Evolutionary conservation across 2,329 filamentous ascomycete genomes (phyloP).

Genomic region (Paraphoma chrysanthemicola): DNA sequence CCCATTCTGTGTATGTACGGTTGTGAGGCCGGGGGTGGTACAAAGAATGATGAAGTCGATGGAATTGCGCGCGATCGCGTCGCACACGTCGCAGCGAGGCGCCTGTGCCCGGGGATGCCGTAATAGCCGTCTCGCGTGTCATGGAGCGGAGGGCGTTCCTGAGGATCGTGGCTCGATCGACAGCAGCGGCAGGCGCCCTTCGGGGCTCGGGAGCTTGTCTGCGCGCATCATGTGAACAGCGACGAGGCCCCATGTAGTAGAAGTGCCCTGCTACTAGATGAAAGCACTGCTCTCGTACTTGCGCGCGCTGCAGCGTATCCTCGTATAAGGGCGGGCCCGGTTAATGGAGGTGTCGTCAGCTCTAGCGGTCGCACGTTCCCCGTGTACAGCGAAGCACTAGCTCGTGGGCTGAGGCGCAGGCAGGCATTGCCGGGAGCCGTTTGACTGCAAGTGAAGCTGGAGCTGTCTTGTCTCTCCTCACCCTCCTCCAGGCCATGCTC

Average conservation of each 20-base stretch:
- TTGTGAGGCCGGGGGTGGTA: neutral
- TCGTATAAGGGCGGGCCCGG: neutral
- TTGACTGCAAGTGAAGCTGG: neutral
- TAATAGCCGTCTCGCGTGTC: neutral
- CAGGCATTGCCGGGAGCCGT: neutral
- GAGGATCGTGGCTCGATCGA: neutral
- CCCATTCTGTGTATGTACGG: neutral
- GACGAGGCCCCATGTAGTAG: neutral
- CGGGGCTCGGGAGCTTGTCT: neutral
- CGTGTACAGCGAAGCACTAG: neutral
- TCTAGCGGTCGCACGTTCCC: neutral
- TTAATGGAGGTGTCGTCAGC: neutral
- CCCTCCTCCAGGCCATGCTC: constrained; percentile 22
- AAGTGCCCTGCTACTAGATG: neutral
- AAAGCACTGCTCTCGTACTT: too few species aligned
- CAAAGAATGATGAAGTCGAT: neutral
- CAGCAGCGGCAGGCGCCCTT: neutral
- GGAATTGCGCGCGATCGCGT: neutral
- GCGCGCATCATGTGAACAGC: neutral
- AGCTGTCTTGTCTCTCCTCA: constrained; percentile 4
- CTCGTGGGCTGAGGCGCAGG: neutral
- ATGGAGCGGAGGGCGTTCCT: neutral
- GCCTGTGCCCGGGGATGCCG: neutral
- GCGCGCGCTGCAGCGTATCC: neutral
- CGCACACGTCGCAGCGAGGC: neutral